Evolutionary conservation across 306 rosid species (phyloP), one percentile per base, ranked within the genome.

Genomic region (Fragaria iinumae): DNA sequence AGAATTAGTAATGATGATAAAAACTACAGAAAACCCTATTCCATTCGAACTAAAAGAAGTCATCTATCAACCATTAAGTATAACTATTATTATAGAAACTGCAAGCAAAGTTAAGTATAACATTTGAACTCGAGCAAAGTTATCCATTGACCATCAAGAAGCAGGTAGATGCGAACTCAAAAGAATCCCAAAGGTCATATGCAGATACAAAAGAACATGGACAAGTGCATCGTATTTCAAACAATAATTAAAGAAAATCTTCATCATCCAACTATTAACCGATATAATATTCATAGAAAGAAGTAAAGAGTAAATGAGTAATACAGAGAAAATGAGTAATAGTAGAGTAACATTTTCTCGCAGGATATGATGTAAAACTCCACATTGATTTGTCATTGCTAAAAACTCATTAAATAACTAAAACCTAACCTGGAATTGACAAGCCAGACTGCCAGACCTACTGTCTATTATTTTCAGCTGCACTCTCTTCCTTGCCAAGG

Each of bases 401-500:
- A 39, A 13, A 13, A 23, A 2, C 39, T 59, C 47, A 43, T 13
- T 27, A 49, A 62, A 13, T 11, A 57, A 62, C 39, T 14, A 62
- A 62, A 29, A 62, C 67, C 67, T 43, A 17, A 74, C 69, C 69
- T 38, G 17, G 16, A 68, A 56, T 55, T 43, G 55, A 47, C 32
- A 25, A 69, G 43, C 43, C 43, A 39, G 43, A 39, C 43, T 5
- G 47, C 44, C 72, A 75, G 36, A 59, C 29, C 81, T 88, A 85
- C 20, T 85, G 85, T 81, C 79, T 87, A 79, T 55, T 79, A 77
- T 80, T 89, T 80, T 93, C 96, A 39, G 87, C 87, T 53, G 91
- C 95, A 75, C 69, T 90, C 78, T 89, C 96, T 82, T 91, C 98
- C 85, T 88, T 91, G 78, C 97, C 97, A 57, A 91, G 84, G 48